Conservation (phyloP, 306 rosid genomes). For the Pyrus pyrifolia region DNA sequence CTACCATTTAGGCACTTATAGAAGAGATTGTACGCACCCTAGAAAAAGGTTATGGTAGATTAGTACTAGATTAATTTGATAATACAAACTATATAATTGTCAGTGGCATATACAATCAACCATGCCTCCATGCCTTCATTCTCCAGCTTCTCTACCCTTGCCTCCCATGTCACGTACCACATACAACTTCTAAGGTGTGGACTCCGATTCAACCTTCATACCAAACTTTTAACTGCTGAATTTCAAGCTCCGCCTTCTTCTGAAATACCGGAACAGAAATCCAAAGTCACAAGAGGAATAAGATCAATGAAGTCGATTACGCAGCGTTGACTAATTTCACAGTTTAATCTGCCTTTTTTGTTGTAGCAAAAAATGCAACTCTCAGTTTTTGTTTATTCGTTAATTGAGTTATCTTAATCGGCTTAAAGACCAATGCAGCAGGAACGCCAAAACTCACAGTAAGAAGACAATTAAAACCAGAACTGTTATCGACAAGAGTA, state of each 20-base stretch:
- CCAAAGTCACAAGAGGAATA: conserved; percentile 4
- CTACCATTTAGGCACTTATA: too few species aligned
- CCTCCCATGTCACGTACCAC: too few species aligned
- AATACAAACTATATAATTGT: too few species aligned
- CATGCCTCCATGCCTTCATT: too few species aligned
- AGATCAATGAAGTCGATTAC: not conserved
- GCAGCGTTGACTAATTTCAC: not conserved
- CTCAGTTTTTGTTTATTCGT: not conserved
- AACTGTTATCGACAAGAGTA: not conserved
- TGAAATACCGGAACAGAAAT: conserved; percentile 19
- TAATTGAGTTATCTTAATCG: not conserved
- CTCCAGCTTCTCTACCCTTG: too few species aligned
- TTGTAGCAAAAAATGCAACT: not conserved
- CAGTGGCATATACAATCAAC: too few species aligned
- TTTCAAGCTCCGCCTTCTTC: conserved; percentile 42
- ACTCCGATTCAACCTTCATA: conserved; percentile 21
- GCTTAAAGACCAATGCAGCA: not conserved
- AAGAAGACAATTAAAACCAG: too few species aligned
- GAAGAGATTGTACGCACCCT: too few species aligned
- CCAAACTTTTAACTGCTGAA: conserved; percentile 38
- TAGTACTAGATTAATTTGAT: not conserved
- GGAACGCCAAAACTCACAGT: not conserved
- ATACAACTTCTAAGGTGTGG: conserved; percentile 16
- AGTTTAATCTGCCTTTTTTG: not conserved
- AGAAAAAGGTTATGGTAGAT: not conserved